These are phyloP conservation scores for Penicillium sp. DNA, from an alignment of 2,329 filamentous ascomycete genomes.

Conservation along the genomic window DNA sequence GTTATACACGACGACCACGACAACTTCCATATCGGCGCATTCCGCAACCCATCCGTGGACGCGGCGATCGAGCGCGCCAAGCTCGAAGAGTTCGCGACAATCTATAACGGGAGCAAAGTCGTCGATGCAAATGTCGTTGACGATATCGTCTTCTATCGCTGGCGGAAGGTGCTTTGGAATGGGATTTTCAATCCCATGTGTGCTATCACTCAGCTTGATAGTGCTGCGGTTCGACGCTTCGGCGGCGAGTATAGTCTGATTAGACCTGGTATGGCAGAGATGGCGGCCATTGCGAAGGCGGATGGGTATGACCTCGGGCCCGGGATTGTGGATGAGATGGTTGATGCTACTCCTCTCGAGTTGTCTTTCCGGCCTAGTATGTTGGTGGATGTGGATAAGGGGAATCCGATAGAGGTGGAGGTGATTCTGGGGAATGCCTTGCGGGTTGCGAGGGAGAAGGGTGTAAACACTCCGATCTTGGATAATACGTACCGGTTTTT, in stretches of 20 bases:
- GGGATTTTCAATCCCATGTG: slow-evolving; percentile 55
- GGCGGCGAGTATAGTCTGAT: slow-evolving; percentile 42
- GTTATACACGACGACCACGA: slow-evolving; percentile 57
- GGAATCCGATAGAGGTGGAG: slow-evolving; percentile 15
- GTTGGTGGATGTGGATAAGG: slow-evolving; percentile 17
- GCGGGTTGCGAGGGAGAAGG: slow-evolving; percentile 10
- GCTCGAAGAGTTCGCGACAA: slow-evolving; percentile 43
- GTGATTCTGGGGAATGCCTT: slow-evolving; percentile 16
- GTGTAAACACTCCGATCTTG: slow-evolving; percentile 12
- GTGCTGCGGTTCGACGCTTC: slow-evolving; percentile 48
- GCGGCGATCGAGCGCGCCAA: neutral
- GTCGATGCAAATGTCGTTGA: slow-evolving; percentile 39
- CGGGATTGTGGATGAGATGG: slow-evolving; percentile 11
- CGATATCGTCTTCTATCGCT: slow-evolving; percentile 29
- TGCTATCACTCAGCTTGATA: slow-evolving; percentile 53
- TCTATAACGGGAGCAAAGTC: slow-evolving; percentile 52
- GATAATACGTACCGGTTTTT: slow-evolving; percentile 14
- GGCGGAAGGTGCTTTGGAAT: slow-evolving; percentile 49
- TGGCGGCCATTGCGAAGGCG: slow-evolving; percentile 17
- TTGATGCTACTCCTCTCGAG: slow-evolving; percentile 9
- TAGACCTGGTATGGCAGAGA: slow-evolving; percentile 51
- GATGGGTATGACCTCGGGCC: slow-evolving; percentile 15
- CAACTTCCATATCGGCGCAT: slow-evolving; percentile 51
- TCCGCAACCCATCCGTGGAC: slow-evolving; percentile 33
- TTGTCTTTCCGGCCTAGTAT: slow-evolving; percentile 15